Evolutionary conservation across 2,329 filamentous ascomycete genomes (phyloP).

Genomic region (Fusarium clavum): DNA sequence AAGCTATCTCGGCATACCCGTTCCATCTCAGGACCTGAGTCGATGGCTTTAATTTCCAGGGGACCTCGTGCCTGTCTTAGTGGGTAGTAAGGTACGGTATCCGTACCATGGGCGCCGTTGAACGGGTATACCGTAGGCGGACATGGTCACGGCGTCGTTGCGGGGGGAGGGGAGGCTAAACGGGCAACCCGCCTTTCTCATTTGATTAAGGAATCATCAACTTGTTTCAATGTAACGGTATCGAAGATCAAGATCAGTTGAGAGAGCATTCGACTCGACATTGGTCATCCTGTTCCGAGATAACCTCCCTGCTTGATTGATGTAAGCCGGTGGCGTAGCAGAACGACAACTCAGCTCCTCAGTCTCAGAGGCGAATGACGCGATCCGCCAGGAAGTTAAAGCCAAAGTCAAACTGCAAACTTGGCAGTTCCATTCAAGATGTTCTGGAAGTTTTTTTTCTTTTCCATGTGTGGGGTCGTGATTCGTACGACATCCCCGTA

Average conservation of each 20-base stretch:
- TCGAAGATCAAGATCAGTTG: slow-evolving; percentile 35
- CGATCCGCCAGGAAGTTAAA: slow-evolving; percentile 4
- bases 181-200: background rate
- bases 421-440: slow-evolving; percentile 15
- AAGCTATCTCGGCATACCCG: slow-evolving; percentile 11
- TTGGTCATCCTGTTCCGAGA: slow-evolving; percentile 5
- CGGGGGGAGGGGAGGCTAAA: slow-evolving; percentile 11
- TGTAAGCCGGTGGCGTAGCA: slow-evolving; percentile 22
- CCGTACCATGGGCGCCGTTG: slow-evolving; percentile 1
- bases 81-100: slow-evolving; percentile 1
- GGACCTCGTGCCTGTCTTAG: background rate
- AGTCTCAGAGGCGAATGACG: background rate
- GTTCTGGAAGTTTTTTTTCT: slow-evolving; percentile 26
- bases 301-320: slow-evolving; percentile 15
- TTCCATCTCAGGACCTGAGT: slow-evolving; percentile 3
- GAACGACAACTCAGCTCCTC: slow-evolving; percentile 3
- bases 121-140: slow-evolving; percentile 4
- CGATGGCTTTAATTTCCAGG: background rate
- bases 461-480: slow-evolving; percentile 8
- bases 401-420: slow-evolving; percentile 7
- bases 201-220: slow-evolving; percentile 10
- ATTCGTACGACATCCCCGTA: background rate
- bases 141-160: slow-evolving; percentile 22
- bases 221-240: slow-evolving; percentile 19
- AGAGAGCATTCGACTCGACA: background rate